A percentile compares a stretch with the other conserved stretches of the same genome.
These are phyloP conservation scores for Austropuccinia psidii DNA, from an alignment of 1,284 basidiomycete genomes.

Conservation along the genomic window DNA sequence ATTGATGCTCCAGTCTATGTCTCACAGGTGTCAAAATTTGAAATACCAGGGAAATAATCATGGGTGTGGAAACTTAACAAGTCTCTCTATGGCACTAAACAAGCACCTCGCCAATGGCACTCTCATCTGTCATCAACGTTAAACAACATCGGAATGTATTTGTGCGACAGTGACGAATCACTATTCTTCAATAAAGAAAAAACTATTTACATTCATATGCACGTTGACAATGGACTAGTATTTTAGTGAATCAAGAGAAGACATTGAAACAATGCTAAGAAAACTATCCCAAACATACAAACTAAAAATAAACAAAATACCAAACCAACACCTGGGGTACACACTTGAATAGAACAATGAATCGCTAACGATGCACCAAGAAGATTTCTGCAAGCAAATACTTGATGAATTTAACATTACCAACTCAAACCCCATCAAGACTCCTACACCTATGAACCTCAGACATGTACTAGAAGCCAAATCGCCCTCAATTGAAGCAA, in stretches of 20 bases:
- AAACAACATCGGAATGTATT: neutral
- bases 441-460: neutral
- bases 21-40: constrained; percentile 2
- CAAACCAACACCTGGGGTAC: constrained; percentile 2
- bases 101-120: neutral
- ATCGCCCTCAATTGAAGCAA: neutral
- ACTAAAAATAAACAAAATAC: neutral
- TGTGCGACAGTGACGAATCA: neutral
- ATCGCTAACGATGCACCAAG: neutral
- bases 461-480: neutral
- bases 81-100: constrained; percentile 2
- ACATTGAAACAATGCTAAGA: neutral
- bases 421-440: neutral
- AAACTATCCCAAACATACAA: neutral
- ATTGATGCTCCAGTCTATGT: neutral
- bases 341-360: neutral
- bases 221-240: neutral
- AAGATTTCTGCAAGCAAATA: neutral
- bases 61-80: constrained; percentile 4
- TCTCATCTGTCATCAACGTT: neutral
- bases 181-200: neutral
- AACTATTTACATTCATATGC: neutral
- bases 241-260: neutral
- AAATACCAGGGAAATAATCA: neutral
- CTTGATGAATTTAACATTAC: neutral